Conservation (phyloP, 2,329 filamentous ascomycete genomes). For the Colletotrichum sp. region DNA sequence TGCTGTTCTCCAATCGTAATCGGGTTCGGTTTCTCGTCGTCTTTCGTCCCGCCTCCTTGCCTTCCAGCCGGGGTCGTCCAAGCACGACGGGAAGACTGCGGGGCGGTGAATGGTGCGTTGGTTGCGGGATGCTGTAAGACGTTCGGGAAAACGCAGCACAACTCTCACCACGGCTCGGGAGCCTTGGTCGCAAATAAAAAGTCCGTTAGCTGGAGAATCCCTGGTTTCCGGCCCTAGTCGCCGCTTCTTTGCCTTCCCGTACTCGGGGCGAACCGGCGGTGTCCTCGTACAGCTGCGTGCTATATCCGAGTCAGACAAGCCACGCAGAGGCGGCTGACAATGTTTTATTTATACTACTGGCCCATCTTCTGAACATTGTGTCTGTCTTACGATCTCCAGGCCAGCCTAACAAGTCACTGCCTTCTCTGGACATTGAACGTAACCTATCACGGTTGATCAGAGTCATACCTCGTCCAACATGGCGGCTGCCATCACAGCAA, state of each 20-base stretch:
- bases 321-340: not conserved
- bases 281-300: not conserved
- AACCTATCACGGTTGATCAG: not conserved
- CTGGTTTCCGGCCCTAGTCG: not conserved
- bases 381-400: not conserved
- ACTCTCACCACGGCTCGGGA: not conserved
- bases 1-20: not conserved
- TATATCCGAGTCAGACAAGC: not conserved
- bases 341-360: slow-evolving; percentile 7
- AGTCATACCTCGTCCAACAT: not conserved
- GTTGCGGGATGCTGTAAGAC: not conserved
- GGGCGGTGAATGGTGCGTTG: not conserved
- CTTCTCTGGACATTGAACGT: not conserved
- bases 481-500: slow-evolving; percentile 3
- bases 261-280: not conserved
- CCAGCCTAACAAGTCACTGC: not conserved
- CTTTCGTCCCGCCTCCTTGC: not conserved
- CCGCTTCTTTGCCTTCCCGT: not conserved
- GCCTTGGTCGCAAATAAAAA: not conserved
- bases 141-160: not conserved
- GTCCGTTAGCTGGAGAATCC: not conserved
- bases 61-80: not conserved
- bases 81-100: not conserved
- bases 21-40: slow-evolving; percentile 5
- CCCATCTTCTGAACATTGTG: not conserved